Percentiles rank a stretch among this genome's conserved stretches.
These are phyloP conservation scores for Geotrichum ghanense DNA, from an alignment of 805 yeast species.

Conservation along the genomic window DNA sequence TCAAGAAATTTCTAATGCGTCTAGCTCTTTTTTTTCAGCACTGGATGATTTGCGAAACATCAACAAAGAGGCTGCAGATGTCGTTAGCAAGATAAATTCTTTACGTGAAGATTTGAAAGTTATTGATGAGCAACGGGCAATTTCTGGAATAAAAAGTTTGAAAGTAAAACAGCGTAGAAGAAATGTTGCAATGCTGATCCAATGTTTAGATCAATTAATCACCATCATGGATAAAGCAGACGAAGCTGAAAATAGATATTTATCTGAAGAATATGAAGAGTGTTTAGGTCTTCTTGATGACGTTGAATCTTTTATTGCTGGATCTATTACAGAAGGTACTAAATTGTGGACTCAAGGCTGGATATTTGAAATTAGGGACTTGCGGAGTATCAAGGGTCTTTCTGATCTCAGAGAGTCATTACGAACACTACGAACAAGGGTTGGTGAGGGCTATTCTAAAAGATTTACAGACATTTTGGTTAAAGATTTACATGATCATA, in stretches of 20 bases:
- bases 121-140: conserved; percentile 40
- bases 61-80: conserved; percentile 38
- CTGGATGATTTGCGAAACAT: conserved; percentile 66
- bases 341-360: conserved; percentile 9
- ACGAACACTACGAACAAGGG: conserved; percentile 43
- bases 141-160: conserved; percentile 39
- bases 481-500: conserved; percentile 50
- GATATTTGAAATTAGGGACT: conserved; percentile 30
- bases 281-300: conserved; percentile 50
- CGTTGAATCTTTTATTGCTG: conserved; percentile 47
- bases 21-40: conserved; percentile 76
- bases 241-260: conserved; percentile 36
- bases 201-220: conserved; percentile 44
- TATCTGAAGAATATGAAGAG: conserved; percentile 35
- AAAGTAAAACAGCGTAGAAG: conserved; percentile 39
- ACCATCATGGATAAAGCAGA: conserved; percentile 36
- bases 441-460: conserved; percentile 57
- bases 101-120: conserved; percentile 36
- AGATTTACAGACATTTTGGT: conserved; percentile 45
- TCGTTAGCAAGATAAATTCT: conserved; percentile 36
- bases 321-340: conserved; percentile 26
- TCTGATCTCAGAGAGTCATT: conserved; percentile 40
- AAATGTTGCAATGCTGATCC: conserved; percentile 54
- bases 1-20: conserved; percentile 72
- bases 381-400: conserved; percentile 40